A percentile compares a stretch with the other conserved stretches of the same genome.
Evolutionary conservation across 2,329 filamentous ascomycete genomes (phyloP).

Genomic region (Helotiales sp.): DNA sequence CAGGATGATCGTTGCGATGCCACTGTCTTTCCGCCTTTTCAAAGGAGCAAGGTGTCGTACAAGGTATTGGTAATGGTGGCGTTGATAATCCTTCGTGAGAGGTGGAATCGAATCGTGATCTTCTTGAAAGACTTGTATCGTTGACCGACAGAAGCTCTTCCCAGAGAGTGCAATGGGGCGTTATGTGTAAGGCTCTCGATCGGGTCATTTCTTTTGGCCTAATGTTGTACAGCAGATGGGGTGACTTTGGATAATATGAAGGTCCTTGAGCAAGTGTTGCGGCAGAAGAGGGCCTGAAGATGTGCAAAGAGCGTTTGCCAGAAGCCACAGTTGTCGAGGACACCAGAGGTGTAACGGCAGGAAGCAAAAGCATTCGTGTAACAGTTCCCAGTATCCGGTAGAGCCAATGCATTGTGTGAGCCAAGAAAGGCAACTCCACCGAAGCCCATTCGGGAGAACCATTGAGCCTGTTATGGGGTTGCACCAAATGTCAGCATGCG

Average conservation of each 20-base stretch:
- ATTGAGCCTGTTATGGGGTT: slow-evolving; percentile 5
- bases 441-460: neutral
- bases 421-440: neutral
- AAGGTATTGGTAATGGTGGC: slow-evolving; percentile 15
- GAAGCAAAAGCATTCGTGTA: neutral
- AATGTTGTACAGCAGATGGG: slow-evolving; percentile 22
- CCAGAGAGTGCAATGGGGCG: neutral
- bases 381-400: neutral
- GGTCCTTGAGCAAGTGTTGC: neutral
- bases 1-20: neutral
- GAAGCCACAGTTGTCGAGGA: neutral
- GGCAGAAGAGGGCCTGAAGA: neutral
- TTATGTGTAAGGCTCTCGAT: slow-evolving; percentile 4
- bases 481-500: slow-evolving; percentile 3
- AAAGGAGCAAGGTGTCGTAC: neutral
- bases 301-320: neutral
- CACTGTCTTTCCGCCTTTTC: neutral
- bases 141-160: neutral
- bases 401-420: neutral
- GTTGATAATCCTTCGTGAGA: slow-evolving; percentile 13
- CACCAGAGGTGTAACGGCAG: neutral
- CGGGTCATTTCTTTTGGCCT: slow-evolving; percentile 19
- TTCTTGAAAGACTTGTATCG: neutral
- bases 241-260: neutral
- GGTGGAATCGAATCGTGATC: slow-evolving; percentile 9